Conservation (phyloP, 164 flowering plant species). For the Cinnamomum micranthum region DNA sequence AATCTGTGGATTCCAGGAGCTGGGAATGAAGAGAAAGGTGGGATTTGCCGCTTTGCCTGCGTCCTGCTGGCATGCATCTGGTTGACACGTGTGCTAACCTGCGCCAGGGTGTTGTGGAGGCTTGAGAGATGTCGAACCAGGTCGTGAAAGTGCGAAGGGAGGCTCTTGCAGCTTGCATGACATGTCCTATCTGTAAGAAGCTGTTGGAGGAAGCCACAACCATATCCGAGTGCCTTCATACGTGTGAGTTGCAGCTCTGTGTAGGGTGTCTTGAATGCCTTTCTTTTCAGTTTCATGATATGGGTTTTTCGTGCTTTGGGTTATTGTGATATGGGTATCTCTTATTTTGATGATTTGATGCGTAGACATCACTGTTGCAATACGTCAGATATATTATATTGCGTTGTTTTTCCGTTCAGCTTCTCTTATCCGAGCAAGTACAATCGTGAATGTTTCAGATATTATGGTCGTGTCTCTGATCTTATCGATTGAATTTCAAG, state of each 20-base stretch:
- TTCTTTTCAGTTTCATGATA: constrained; percentile 11
- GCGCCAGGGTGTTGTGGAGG: constrained; percentile 13
- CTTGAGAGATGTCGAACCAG: constrained; percentile 42
- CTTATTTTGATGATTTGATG: constrained; percentile 3
- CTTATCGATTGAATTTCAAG: not conserved
- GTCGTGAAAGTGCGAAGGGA: constrained; percentile 69
- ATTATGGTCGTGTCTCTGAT: not conserved
- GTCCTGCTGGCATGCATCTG: constrained; percentile 37
- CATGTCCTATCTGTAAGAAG: constrained; percentile 81
- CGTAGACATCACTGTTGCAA: not conserved
- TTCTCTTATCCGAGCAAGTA: not conserved
- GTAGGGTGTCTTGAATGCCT: not conserved
- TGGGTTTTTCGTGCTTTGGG: constrained; percentile 9
- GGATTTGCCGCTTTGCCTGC: constrained; percentile 1
- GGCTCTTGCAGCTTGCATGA: constrained; percentile 73
- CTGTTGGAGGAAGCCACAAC: constrained; percentile 84
- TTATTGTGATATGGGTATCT: constrained; percentile 11
- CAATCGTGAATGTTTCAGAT: not conserved
- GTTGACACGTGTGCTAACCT: constrained; percentile 23
- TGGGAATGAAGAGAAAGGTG: not conserved
- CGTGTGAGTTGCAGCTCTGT: constrained; percentile 50
- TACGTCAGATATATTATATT: not conserved
- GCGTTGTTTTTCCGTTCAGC: not conserved
- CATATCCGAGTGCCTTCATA: constrained; percentile 85
- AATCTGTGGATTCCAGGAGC: constrained; percentile 9